Evolutionary conservation across 2,329 filamentous ascomycete genomes (phyloP).

Genomic region (Colletotrichum sp.): DNA sequence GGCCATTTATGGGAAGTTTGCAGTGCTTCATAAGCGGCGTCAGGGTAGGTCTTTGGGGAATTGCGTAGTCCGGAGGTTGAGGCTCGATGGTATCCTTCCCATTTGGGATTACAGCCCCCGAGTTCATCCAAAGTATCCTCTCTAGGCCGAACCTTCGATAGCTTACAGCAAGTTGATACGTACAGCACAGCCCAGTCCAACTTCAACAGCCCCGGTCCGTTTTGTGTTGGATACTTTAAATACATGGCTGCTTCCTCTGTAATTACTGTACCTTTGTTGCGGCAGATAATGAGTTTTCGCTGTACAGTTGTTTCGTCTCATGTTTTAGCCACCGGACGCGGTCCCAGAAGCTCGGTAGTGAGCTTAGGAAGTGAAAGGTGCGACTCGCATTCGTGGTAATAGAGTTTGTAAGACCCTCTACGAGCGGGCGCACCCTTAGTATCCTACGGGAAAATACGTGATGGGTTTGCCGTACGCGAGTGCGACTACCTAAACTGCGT

Average conservation of each 20-base stretch:
- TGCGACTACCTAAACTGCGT: neutral
- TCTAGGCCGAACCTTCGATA: neutral
- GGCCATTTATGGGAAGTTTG: neutral
- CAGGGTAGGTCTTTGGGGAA: neutral
- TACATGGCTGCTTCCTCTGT: neutral
- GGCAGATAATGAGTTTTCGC: neutral
- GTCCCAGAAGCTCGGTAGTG: neutral
- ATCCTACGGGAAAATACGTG: neutral
- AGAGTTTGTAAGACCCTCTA: neutral
- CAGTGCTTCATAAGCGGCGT: neutral
- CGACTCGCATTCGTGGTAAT: neutral
- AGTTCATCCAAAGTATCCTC: neutral
- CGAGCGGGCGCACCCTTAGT: neutral
- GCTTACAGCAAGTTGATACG: accelerated
- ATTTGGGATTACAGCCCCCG: neutral
- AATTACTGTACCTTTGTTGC: neutral
- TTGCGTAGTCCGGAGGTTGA: neutral
- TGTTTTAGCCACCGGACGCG: neutral
- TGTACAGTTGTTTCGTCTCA: neutral
- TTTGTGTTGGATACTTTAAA: neutral
- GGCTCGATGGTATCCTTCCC: neutral
- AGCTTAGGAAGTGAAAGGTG: neutral
- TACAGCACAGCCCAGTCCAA: neutral
- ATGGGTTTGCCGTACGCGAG: neutral
- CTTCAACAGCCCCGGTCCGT: neutral